Base-by-base conservation (phyloP, 768 basidiomycete species). In the Lactarius sp. region DNA sequence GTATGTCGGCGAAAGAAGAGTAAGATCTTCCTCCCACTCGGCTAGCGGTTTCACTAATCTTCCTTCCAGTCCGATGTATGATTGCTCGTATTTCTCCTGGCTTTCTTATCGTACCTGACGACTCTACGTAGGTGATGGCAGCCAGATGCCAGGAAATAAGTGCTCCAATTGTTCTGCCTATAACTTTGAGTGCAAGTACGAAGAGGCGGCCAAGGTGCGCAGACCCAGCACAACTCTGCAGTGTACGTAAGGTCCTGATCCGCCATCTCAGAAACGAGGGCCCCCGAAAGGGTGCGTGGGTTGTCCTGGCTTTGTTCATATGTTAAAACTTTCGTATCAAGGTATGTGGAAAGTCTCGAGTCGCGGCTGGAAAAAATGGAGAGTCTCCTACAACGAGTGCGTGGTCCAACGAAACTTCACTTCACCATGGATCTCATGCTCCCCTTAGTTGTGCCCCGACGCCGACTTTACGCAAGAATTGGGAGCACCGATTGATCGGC, bases 1-100 rank as follows among this genome's bases (percentile, higher is more conserved):
- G 81, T 85, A 0, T 94, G 92, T 71, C 79, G 92, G 42, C 78
- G 89, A 61, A 93, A 92, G 79, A 94, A 94, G 76, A 85, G 90
- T 87, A 62, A 66, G 83, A 74, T 36, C 16, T 12, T 22, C 7
- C 70, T 71, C 61, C n/a, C 22, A 31, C 60, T 51, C 56, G 20
- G 51, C 22, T 46, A 54, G 14, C 44, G 52, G 9, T n/a, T 51
- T 9, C 39, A 37, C 64, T 56, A 56, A 68, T 27, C 46, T 68
- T 63, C 55, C 33, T 31, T 20, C 14, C 65, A 86, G 87, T 90
- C 73, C 80, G 87, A 74, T 90, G 87, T 85, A 75, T 74, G 84
- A 69, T 49, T 63, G 16, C 39, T 44, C 42, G 14, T 6, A 4
- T 47, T 5, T 37, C 53, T 54, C 37, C 27, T 55, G 37, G 22